phyloP scores from a whole-genome alignment of 352 stramenopile genomes.

The Saprolegnia parasitica region DNA sequence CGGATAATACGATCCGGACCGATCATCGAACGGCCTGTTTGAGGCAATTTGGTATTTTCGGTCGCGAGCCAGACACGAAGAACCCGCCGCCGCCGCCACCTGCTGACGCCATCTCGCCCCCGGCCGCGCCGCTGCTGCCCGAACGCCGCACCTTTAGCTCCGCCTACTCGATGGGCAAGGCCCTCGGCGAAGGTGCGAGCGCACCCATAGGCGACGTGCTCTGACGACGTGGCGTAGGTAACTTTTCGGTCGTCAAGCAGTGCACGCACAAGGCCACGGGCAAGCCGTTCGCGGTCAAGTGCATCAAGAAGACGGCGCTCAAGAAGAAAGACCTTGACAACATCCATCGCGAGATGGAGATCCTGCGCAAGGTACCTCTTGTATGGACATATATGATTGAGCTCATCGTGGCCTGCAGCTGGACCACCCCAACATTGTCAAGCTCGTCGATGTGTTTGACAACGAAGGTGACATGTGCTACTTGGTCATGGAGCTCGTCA shows the following conservation, averaged over 20 bases:
- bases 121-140: not conserved
- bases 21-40: not conserved
- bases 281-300: slow-evolving; percentile 70
- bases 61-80: not conserved
- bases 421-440: slow-evolving; percentile 86
- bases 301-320: slow-evolving; percentile 74
- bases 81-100: not conserved
- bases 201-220: not conserved
- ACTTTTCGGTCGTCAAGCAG: slow-evolving; percentile 82
- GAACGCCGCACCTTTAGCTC: slow-evolving; percentile 6
- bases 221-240: slow-evolving; percentile 37
- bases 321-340: slow-evolving; percentile 78
- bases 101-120: not conserved
- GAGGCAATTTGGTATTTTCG: slow-evolving; percentile 10
- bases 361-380: slow-evolving; percentile 53
- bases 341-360: slow-evolving; percentile 77
- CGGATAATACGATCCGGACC: not conserved
- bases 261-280: slow-evolving; percentile 49
- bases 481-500: slow-evolving; percentile 86
- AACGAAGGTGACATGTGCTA: slow-evolving; percentile 64
- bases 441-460: slow-evolving; percentile 80
- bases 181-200: slow-evolving; percentile 27
- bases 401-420: slow-evolving; percentile 35
- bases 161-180: slow-evolving; percentile 16
- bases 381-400: slow-evolving; percentile 12